A percentile compares a stretch with the other conserved stretches of the same genome.
These are phyloP conservation scores for Acanthamoeba lenticulata DNA, from an alignment of 208 protist genomes.

Conservation along the genomic window DNA sequence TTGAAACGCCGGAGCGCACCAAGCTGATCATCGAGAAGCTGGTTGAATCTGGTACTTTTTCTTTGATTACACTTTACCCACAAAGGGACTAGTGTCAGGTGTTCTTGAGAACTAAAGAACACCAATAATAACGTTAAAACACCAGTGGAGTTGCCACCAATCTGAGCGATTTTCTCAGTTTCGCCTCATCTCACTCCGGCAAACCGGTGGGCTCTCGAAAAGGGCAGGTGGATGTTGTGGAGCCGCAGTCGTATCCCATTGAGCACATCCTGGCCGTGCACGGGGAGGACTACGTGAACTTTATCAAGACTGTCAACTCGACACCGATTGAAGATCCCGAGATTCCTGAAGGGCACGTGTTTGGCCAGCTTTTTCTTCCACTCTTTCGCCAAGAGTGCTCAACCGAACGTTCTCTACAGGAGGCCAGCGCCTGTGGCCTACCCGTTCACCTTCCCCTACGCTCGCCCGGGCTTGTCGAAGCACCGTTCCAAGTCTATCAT, in stretches of 20 bases:
- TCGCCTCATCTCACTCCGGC: no score
- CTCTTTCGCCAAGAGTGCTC: background rate
- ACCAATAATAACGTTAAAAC: no score
- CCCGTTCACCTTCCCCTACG: constrained; percentile 33
- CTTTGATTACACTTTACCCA: background rate
- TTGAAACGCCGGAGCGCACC: constrained; percentile 27
- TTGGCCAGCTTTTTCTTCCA: background rate
- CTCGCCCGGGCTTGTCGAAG: constrained; percentile 18
- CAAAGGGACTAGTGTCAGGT: no score
- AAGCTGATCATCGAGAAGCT: background rate
- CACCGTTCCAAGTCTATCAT: background rate
- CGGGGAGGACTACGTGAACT: background rate
- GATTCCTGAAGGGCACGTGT: background rate
- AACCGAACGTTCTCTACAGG: background rate
- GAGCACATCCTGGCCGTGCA: constrained; percentile 21
- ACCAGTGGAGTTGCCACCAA: no score
- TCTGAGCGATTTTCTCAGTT: no score
- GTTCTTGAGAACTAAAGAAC: no score
- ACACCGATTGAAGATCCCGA: constrained; percentile 27
- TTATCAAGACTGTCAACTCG: constrained; percentile 32
- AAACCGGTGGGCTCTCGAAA: background rate
- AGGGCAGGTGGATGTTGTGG: background rate
- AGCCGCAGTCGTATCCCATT: background rate
- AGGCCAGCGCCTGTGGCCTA: constrained; percentile 8
- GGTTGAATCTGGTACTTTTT: background rate